Evolutionary conservation across 169 alveolate genomes (phyloP), one percentile per base, ranked within the genome.

Genomic region (Plasmodium chabaudi): DNA sequence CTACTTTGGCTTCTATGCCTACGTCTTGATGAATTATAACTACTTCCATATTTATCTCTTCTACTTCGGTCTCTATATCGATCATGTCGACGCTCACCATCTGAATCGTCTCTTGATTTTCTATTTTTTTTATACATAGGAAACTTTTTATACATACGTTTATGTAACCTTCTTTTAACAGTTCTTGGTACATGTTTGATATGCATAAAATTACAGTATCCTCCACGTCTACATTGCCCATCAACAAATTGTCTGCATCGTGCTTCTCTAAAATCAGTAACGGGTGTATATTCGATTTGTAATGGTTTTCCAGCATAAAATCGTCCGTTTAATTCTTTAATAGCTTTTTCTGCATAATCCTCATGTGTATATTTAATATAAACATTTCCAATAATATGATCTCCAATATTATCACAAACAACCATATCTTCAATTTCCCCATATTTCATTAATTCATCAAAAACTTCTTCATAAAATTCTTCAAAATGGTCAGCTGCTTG

Each of bases 321-420:
- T 89, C 99, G 93, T 34, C 99, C 99, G 27, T 97, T 96, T 23
- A 99, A 93, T 51, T 96, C 97, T 47, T 96, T 93, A 53, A 97
- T 93, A 42, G 99, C 99, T 68, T 94, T 94, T 59, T 96, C 98
- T 6, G 99, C 99, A 44, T 97, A 97, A 57, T 95, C 98, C 91
- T 98, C 99, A 53, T 96, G 97, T 34, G 96, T 87, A 93, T 95
- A 99, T 94, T 98, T 98, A 15, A 98, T 98, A 91, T 98, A 99
- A 21, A 97, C 99, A 91, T 98, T 98, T 23, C 99, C 99, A 9
- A 98, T 97, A 93, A 99, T 95, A 90, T 99, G 99, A 87, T 99
- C 99, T 9, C 99, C 99, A 63, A 99, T 98, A 91, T 99, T 99
- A 90, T 99, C 99, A 94, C 99, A 98, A 34, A 99, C 99, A 56